Evolutionary conservation across 2,329 filamentous ascomycete genomes (phyloP), one percentile per base, ranked within the genome.

Genomic region (Chaetomium sp.): DNA sequence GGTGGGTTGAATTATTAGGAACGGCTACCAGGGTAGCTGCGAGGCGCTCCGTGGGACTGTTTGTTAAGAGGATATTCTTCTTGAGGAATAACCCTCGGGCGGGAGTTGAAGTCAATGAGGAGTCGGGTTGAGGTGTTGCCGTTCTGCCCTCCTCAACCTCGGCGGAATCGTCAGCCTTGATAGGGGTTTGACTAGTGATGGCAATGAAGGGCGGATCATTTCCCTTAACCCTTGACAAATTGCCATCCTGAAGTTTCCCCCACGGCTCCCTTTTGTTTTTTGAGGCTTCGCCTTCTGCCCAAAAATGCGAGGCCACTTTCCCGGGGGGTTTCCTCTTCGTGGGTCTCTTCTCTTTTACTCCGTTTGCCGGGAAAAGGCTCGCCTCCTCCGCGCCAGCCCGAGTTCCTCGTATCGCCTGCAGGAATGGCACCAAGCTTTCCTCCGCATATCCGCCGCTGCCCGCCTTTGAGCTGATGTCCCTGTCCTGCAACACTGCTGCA

Each of bases 401-500:
- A 12, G 50, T 48, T 14, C 38, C 19, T 6, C 61, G 51, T 11
- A 55, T 36, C 8, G 33, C 46, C 6, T 32, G 53, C 10, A 63
- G 40, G 38, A 59, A 59, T 4, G 56, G 58, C 27, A 61, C 11
- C 41, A 63, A 27, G n/a, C 55, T 54, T 45, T 19, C 46, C 45
- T 57, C 50, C 27, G 38, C 45, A 19, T 34, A 7, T 35, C 19
- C 33, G 45, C n/a, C 33, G 6, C 5, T 19, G 5, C 4, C 10
- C 4, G 14, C 19, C 7, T 6, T 51, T 35, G 19, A 36, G 10
- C 6, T n/a, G 36, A 11, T 37, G 35, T 14, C 58, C 59, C 45
- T 61, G 9, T 66, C 57, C 47, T 52, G 64, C 61, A 72, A 55
- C 2, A 66, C 44, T 14, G 40, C 50, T 2, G 71, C 71, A 47